Evolutionary conservation across 2,329 filamentous ascomycete species (phyloP).

Genomic region (Alternaria sp.): DNA sequence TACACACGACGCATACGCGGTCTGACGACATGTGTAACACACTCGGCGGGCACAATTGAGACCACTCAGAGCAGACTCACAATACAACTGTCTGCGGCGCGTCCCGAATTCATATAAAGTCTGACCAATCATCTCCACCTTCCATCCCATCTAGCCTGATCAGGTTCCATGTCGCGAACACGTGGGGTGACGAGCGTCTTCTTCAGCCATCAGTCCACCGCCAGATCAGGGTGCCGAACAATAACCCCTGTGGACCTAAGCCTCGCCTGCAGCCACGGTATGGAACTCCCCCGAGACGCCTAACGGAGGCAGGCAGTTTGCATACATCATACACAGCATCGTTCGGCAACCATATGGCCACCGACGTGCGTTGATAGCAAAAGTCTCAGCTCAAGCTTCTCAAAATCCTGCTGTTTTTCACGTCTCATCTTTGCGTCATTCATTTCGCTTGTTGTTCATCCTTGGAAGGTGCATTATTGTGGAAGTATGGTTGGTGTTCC

Average conservation of each 20-base stretch:
- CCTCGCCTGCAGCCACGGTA: conserved; percentile 15
- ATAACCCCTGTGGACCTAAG: conserved; percentile 15
- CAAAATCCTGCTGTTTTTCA: not conserved
- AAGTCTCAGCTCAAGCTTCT: not conserved
- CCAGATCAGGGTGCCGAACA: conserved; percentile 12
- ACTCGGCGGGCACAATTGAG: not conserved
- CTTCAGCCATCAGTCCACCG: conserved; percentile 15
- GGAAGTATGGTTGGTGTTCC: conserved; percentile 42
- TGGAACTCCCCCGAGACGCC: conserved; percentile 13
- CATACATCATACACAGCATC: conserved; percentile 16
- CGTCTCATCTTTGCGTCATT: not conserved
- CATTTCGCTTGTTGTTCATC: not conserved
- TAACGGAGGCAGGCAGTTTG: conserved; percentile 9
- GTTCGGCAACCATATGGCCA: conserved; percentile 7
- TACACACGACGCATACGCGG: not conserved
- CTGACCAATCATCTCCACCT: conserved; percentile 2
- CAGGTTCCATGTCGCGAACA: conserved; percentile 29
- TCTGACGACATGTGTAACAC: conserved; percentile 11
- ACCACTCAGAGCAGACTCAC: not conserved
- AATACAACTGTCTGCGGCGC: not conserved
- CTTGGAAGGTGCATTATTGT: not conserved
- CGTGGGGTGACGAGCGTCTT: conserved; percentile 19
- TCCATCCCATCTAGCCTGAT: conserved; percentile 14
- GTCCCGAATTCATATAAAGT: conserved; percentile 1
- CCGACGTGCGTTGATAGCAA: conserved; percentile 5